phyloP scores from a whole-genome alignment of 2,329 filamentous ascomycete genomes.

The Claviceps spartinae region DNA sequence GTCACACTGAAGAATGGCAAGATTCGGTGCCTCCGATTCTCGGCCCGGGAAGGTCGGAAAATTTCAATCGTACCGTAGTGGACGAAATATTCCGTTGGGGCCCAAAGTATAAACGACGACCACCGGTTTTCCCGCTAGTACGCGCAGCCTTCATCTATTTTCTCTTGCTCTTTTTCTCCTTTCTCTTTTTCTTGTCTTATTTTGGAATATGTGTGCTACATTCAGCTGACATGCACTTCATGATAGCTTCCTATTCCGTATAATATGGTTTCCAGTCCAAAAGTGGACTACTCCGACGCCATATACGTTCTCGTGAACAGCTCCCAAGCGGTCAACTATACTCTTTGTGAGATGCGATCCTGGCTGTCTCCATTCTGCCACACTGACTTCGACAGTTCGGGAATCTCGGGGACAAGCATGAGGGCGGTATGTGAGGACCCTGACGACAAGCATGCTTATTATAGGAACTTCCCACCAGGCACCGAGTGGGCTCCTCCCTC shows the following conservation, averaged over 20 bases:
- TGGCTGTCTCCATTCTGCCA: conserved; percentile 53
- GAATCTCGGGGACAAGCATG: conserved; percentile 44
- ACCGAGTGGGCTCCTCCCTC: conserved; percentile 20
- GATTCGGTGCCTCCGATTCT: conserved; percentile 20
- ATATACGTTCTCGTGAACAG: conserved; percentile 54
- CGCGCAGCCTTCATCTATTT: too few species aligned
- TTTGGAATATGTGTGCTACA: not conserved
- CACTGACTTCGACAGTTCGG: conserved; percentile 44
- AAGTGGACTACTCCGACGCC: conserved; percentile 27
- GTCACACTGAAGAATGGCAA: conserved; percentile 23
- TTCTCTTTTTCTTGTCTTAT: not conserved
- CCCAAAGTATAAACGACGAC: conserved; percentile 30
- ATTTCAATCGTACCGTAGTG: conserved; percentile 43
- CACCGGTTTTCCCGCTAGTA: conserved; percentile 29
- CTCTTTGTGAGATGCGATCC: conserved; percentile 54
- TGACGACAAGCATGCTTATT: conserved; percentile 38
- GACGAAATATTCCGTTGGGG: conserved; percentile 63
- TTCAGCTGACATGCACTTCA: not conserved
- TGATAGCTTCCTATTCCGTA: conserved; percentile 40
- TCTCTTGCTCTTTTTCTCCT: too few species aligned
- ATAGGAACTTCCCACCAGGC: conserved; percentile 22
- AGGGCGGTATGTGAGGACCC: conserved; percentile 46
- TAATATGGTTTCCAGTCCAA: conserved; percentile 53
- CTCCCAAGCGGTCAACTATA: conserved; percentile 33
- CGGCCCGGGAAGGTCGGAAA: conserved; percentile 15